Conservation (phyloP, 768 basidiomycete genomes). For the Hygrophoropsis aurantiaca region DNA sequence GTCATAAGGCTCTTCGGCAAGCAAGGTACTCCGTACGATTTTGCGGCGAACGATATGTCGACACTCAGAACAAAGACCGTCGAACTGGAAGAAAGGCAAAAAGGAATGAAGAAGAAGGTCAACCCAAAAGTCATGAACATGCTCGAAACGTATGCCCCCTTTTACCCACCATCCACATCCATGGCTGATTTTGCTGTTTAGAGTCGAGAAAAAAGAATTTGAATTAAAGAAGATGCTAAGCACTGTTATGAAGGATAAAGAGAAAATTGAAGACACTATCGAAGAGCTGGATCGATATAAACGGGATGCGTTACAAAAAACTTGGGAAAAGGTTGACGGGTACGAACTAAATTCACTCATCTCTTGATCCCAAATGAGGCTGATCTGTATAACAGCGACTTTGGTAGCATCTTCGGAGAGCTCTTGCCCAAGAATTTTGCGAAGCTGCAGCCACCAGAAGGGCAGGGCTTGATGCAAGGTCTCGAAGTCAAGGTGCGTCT, state of each 20-base stretch:
- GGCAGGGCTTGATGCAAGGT: constrained; percentile 90
- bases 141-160: constrained; percentile 77
- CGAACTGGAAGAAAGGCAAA: constrained; percentile 76
- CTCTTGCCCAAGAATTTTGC: constrained; percentile 95
- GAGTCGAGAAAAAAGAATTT: constrained; percentile 91
- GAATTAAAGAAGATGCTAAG: constrained; percentile 85
- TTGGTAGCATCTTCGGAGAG: constrained; percentile 95
- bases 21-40: constrained; percentile 79
- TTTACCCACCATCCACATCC: not conserved
- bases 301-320: constrained; percentile 87
- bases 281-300: constrained; percentile 92
- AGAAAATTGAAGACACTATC: constrained; percentile 94
- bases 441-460: constrained; percentile 91
- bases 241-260: constrained; percentile 88
- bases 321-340: constrained; percentile 95
- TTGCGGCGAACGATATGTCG: constrained; percentile 59
- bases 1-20: constrained; percentile 79
- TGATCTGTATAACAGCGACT: constrained; percentile 62
- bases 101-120: constrained; percentile 91
- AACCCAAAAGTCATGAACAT: constrained; percentile 95
- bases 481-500: constrained; percentile 97
- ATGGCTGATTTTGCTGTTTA: constrained; percentile 28
- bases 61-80: constrained; percentile 61
- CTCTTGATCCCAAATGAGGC: not conserved
- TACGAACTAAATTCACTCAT: constrained; percentile 40